Percentiles rank a stretch among this genome's conserved stretches.
Evolutionary conservation across 768 basidiomycete genomes (phyloP).

Genomic region (Podaxis mareebaensis): DNA sequence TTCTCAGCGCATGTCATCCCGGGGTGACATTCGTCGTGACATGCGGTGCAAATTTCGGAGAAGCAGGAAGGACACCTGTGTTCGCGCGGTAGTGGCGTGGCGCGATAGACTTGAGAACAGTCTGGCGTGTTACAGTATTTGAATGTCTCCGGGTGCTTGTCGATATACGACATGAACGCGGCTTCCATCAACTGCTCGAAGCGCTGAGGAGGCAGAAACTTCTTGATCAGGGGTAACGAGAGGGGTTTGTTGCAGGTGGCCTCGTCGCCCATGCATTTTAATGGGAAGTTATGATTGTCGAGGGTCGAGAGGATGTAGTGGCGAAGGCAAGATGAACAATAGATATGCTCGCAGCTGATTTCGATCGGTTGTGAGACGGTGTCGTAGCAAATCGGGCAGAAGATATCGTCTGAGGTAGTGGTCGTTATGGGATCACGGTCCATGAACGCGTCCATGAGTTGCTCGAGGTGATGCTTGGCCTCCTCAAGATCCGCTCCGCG

Average conservation of each 20-base stretch:
- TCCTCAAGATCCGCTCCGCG: conserved; percentile 59
- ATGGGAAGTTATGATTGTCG: conserved; percentile 51
- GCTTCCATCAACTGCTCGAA: conserved; percentile 57
- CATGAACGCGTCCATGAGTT: conserved; percentile 36
- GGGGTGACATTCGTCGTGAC: conserved; percentile 50
- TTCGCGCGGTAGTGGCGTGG: conserved; percentile 23
- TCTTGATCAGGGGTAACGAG: conserved; percentile 51
- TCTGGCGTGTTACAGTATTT: conserved; percentile 74
- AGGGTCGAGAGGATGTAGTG: conserved; percentile 46
- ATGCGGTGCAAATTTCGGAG: conserved; percentile 45
- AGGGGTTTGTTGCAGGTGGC: conserved; percentile 55
- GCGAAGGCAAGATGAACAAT: conserved; percentile 49
- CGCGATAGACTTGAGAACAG: conserved; percentile 65
- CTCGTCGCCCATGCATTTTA: conserved; percentile 63
- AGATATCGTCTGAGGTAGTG: conserved; percentile 14
- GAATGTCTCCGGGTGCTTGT: conserved; percentile 54
- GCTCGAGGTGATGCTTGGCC: conserved; percentile 45
- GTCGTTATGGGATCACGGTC: background rate
- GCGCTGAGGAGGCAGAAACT: conserved; percentile 47
- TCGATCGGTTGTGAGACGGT: conserved; percentile 37
- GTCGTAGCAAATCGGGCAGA: conserved; percentile 60
- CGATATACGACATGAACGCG: conserved; percentile 55
- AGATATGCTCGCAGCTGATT: conserved; percentile 49
- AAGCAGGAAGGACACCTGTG: conserved; percentile 58
- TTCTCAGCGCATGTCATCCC: conserved; percentile 52